Conservation (phyloP, 768 basidiomycete species). For the Tylopilus felleus region DNA sequence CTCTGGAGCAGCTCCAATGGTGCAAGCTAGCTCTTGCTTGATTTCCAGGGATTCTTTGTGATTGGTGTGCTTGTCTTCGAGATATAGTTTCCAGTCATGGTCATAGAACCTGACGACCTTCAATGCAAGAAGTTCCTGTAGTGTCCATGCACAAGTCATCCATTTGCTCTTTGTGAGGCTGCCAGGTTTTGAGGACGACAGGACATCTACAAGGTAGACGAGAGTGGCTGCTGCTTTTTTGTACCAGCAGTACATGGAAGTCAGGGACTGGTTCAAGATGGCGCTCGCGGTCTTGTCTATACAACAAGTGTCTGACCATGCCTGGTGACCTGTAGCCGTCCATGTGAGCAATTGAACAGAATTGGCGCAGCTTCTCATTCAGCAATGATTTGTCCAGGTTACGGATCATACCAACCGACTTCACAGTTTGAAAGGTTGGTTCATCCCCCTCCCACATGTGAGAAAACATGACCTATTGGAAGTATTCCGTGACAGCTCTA, state of each 20-base stretch:
- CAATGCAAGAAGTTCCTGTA: slow-evolving; percentile 2
- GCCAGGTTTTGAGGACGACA: neutral
- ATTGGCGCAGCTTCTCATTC: neutral
- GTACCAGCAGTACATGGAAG: neutral
- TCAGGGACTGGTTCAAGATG: neutral
- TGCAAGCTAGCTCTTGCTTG: slow-evolving; percentile 4
- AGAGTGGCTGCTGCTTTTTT: neutral
- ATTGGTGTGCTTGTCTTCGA: slow-evolving; percentile 1
- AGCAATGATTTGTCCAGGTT: neutral
- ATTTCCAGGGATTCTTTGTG: slow-evolving; percentile 2
- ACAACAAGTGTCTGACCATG: neutral
- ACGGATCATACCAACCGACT: neutral
- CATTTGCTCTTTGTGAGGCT: neutral
- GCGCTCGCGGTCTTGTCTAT: neutral
- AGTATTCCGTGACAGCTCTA: neutral
- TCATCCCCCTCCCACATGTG: neutral
- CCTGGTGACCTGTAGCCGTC: neutral
- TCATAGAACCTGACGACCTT: slow-evolving; percentile 12
- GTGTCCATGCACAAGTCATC: neutral
- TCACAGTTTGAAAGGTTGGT: neutral
- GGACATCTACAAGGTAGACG: neutral
- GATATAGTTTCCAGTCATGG: slow-evolving; percentile 6
- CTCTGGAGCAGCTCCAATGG: neutral
- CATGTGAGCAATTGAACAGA: neutral
- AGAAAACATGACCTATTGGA: neutral